Evolutionary conservation across 1,284 basidiomycete genomes (phyloP).

Genomic region (Naganishia albida): DNA sequence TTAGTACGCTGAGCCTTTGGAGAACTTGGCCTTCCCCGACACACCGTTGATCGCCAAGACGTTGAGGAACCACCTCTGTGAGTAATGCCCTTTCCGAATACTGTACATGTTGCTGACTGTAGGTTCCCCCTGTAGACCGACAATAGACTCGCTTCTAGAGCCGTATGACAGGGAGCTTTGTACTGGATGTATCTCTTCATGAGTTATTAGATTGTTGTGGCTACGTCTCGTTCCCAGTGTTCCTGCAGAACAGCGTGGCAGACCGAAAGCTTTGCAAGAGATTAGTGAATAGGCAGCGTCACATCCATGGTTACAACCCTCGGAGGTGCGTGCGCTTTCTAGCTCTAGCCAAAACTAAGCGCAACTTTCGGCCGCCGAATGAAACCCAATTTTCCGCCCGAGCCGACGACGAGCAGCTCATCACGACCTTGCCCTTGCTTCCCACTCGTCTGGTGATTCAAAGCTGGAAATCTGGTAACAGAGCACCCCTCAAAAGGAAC

Average conservation of each 20-base stretch:
- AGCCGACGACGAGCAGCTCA: constrained; percentile 2
- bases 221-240: no score
- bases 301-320: neutral
- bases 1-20: constrained; percentile 85
- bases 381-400: constrained; percentile 1
- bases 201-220: constrained; percentile 15
- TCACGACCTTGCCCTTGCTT: neutral
- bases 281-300: neutral
- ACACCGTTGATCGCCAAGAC: constrained; percentile 83
- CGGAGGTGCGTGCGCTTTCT: neutral
- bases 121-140: constrained; percentile 1
- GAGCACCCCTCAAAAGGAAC: constrained; percentile 28
- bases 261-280: neutral
- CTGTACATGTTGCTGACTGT: neutral
- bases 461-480: constrained; percentile 29
- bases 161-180: constrained; percentile 9
- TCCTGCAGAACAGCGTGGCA: neutral
- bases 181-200: constrained; percentile 27
- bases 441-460: neutral
- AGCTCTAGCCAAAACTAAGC: neutral
- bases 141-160: constrained; percentile 14
- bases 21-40: constrained; percentile 88
- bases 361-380: neutral
- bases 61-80: constrained; percentile 79
- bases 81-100: neutral